A percentile compares a stretch with the other conserved stretches of the same genome.
Conservation (phyloP, 768 basidiomycete species). For the Leccinum arenicola region DNA sequence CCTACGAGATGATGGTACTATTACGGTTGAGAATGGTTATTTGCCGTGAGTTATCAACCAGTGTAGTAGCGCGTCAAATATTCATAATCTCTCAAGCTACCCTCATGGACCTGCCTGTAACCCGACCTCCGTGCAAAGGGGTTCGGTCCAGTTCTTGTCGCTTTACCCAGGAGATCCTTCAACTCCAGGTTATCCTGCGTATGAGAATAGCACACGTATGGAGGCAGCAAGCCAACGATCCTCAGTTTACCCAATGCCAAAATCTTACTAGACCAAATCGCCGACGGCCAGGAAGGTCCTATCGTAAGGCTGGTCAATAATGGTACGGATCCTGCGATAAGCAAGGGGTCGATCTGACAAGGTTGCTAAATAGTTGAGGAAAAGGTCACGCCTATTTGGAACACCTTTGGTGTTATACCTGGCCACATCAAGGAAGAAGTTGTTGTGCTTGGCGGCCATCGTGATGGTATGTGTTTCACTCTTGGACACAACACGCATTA, state of each 20-base stretch:
- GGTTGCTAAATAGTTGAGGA: slow-evolving; percentile 53
- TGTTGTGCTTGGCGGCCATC: slow-evolving; percentile 83
- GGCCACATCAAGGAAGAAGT: slow-evolving; percentile 84
- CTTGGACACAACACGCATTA: slow-evolving; percentile 1
- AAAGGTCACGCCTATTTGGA: slow-evolving; percentile 89
- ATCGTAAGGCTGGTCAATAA: slow-evolving; percentile 54
- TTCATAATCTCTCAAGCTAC: slow-evolving; percentile 15
- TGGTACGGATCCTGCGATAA: slow-evolving; percentile 33
- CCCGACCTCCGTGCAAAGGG: slow-evolving; percentile 80
- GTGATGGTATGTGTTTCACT: slow-evolving; percentile 62
- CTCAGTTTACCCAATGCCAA: slow-evolving; percentile 90
- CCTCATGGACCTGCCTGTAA: slow-evolving; percentile 89
- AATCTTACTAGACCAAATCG: slow-evolving; percentile 50
- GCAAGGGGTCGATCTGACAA: background rate
- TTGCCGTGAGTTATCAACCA: slow-evolving; percentile 40
- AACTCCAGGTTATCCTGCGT: slow-evolving; percentile 86
- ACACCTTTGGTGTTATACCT: slow-evolving; percentile 80
- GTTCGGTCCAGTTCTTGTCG: slow-evolving; percentile 73
- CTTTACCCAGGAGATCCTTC: slow-evolving; percentile 76
- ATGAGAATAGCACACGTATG: slow-evolving; percentile 74
- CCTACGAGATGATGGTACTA: slow-evolving; percentile 81
- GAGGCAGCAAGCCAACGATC: slow-evolving; percentile 65
- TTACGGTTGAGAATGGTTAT: slow-evolving; percentile 77
- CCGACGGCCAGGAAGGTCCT: slow-evolving; percentile 35
- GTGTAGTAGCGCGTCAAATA: background rate